Conservation (phyloP, 192 early-diverging fungal species). For the Irineochytrium annulatum region DNA sequence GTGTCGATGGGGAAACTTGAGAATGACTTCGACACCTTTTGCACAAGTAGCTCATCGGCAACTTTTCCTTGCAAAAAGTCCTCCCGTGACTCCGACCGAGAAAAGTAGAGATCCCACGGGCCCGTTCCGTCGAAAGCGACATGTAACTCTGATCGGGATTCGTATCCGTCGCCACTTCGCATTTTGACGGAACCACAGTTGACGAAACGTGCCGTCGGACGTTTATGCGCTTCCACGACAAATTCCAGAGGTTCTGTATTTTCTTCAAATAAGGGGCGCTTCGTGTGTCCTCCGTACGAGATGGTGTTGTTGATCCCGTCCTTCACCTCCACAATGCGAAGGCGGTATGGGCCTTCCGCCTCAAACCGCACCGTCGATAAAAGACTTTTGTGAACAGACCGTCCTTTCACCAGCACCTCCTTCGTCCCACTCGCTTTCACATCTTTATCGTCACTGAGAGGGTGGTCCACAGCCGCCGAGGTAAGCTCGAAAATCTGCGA, state of each 20-base stretch:
- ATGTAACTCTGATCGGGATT: constrained; percentile 19
- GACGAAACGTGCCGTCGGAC: constrained; percentile 26
- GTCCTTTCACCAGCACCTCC: not conserved
- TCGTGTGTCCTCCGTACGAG: too few species aligned
- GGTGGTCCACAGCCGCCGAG: too few species aligned
- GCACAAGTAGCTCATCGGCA: too few species aligned
- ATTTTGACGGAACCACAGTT: constrained; percentile 30
- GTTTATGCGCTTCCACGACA: constrained; percentile 28
- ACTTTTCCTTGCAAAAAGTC: too few species aligned
- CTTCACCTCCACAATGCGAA: constrained; percentile 26
- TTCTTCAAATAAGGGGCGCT: not conserved
- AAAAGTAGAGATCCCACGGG: constrained; percentile 42
- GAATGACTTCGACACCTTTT: not conserved
- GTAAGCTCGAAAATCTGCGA: not conserved
- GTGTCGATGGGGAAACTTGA: not conserved
- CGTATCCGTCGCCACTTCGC: constrained; percentile 5
- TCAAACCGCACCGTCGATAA: constrained; percentile 17
- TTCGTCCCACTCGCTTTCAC: not conserved
- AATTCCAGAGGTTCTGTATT: constrained; percentile 14
- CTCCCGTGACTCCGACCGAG: not conserved
- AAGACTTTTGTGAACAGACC: not conserved
- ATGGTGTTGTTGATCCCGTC: constrained; percentile 45
- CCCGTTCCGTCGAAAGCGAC: constrained; percentile 49
- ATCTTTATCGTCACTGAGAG: too few species aligned
- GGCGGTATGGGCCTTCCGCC: constrained; percentile 17